Conservation (phyloP, 108 stramenopile species). For the Skeletonema menzelii region DNA sequence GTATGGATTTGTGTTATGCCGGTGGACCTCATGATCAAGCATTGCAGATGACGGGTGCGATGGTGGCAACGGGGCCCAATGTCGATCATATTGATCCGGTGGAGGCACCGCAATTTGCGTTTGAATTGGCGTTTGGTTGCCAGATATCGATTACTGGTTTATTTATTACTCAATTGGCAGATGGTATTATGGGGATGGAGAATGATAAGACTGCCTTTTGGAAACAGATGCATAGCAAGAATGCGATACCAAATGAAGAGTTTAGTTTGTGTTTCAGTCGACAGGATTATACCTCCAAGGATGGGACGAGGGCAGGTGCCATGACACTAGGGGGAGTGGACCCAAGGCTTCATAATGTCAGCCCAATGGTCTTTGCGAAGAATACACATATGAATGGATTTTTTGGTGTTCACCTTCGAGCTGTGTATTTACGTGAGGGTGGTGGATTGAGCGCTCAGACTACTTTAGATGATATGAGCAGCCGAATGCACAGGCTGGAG, state of each 20-base stretch:
- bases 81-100: conserved; percentile 59
- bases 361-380: conserved; percentile 81
- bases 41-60: conserved; percentile 19
- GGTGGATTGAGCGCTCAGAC: conserved; percentile 44
- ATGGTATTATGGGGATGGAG: conserved; percentile 96
- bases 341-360: conserved; percentile 58
- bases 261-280: conserved; percentile 76
- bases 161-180: conserved; percentile 94
- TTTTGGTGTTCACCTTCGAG: conserved; percentile 71
- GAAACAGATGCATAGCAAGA: conserved; percentile 66
- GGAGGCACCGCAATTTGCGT: conserved; percentile 53
- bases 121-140: conserved; percentile 92
- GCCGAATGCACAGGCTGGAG: conserved; percentile 17
- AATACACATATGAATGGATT: conserved; percentile 54
- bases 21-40: conserved; percentile 67
- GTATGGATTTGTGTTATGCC: conserved; percentile 62
- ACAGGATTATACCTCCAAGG: conserved; percentile 40
- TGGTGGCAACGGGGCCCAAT: neutral
- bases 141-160: conserved; percentile 88
- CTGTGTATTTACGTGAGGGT: conserved; percentile 61
- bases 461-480: conserved; percentile 18
- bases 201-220: conserved; percentile 56
- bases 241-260: conserved; percentile 43
- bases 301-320: conserved; percentile 76
- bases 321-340: conserved; percentile 92